Evolutionary conservation across 768 basidiomycete genomes (phyloP), one percentile per base, ranked within the genome.

Genomic region (Boletus sp.): DNA sequence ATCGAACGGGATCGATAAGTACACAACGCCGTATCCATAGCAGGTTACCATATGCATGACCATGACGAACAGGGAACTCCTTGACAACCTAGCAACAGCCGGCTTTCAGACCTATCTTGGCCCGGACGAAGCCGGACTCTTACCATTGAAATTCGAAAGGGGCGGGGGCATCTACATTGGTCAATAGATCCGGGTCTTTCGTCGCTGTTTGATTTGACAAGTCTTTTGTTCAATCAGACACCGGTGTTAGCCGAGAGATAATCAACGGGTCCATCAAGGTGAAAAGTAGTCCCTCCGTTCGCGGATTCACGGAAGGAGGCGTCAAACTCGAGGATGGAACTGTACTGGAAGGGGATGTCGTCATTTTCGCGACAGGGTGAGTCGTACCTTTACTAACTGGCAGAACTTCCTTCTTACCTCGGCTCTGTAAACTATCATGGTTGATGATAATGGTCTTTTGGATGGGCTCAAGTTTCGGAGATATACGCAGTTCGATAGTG

Each of bases 241-340:
- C 64, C 0, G 80, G 78, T n/a, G 69, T 76, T 0, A 73, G 76
- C 35, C 66, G 71, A 54, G 66, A 78, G 51, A 79, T 82, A 52
- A 72, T 72, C 25, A 72, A 78, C 25, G 79, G 82, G 21, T 70
- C 70, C 43, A 81, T 83, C 73, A 80, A 79, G 61, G 63, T 82
- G 60, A 80, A 76, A 66, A 72, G 70, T 50, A 75, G 75, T 25
- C 53, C 64, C 7, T 48, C 41, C n/a, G 53, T 72, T 17, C 57
- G 53, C 30, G 48, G 50, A 15, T 73, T 75, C 56, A 72, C 65
- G 1, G 38, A 66, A 15, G 32, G 54, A 9, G 64, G 72, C 9
- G 34, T 74, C 25, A 59, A 61, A 19, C 59, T 75, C 30, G 61
- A 56, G n/a, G 69, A 70, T 35, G 66, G 62, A 4, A 66, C 58